Conservation (phyloP, 352 stramenopile genomes). For the Phytophthora podocarpi region DNA sequence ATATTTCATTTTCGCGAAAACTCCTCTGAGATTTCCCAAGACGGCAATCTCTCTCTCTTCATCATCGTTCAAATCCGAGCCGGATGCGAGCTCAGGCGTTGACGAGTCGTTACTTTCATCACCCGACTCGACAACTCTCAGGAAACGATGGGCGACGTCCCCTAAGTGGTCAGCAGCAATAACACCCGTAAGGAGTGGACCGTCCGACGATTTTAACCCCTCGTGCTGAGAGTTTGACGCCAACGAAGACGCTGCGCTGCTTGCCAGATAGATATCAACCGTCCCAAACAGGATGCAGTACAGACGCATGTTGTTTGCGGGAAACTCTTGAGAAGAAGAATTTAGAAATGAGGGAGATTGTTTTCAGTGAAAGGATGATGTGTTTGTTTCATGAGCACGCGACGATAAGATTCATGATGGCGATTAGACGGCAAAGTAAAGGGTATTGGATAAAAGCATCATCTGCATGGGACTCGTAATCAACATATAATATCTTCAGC, state of each 20-base stretch:
- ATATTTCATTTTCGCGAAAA: background rate
- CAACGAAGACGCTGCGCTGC: background rate
- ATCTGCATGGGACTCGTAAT: no score
- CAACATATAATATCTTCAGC: no score
- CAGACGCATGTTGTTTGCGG: no score
- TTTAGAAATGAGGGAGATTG: no score
- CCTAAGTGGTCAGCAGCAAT: no score
- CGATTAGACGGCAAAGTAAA: no score
- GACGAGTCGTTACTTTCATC: background rate
- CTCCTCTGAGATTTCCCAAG: no score
- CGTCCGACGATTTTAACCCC: background rate
- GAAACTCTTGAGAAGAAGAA: no score
- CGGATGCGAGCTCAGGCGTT: background rate
- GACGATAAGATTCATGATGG: no score
- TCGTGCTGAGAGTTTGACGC: background rate
- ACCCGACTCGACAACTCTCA: background rate
- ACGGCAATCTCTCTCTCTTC: background rate
- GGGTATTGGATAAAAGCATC: no score
- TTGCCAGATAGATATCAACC: background rate
- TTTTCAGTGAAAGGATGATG: no score
- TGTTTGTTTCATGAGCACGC: no score
- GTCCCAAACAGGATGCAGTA: background rate
- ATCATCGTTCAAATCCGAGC: background rate
- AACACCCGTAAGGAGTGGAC: background rate
- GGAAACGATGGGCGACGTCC: background rate